Evolutionary conservation across 495 filamentous ascomycete genomes (phyloP).

Genomic region (Aspergillus homomorphus): DNA sequence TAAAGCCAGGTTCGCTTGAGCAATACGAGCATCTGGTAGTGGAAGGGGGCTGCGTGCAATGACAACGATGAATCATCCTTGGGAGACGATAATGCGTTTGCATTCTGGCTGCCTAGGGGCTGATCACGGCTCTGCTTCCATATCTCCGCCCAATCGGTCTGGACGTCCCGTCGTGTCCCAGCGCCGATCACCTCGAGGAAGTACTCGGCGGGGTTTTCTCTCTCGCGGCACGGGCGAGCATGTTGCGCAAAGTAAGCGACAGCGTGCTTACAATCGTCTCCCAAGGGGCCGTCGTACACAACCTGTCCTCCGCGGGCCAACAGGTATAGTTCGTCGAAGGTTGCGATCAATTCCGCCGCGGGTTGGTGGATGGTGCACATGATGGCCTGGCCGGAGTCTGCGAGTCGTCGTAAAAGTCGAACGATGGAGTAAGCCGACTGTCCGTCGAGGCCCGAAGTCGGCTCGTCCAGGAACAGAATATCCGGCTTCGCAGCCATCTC

Average conservation of each 20-base stretch:
- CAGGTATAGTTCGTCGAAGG: slow-evolving; percentile 55
- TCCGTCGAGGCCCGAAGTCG: slow-evolving; percentile 65
- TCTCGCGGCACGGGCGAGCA: slow-evolving; percentile 33
- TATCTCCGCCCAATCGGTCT: slow-evolving; percentile 50
- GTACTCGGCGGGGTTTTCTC: slow-evolving; percentile 63
- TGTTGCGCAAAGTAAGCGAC: slow-evolving; percentile 49
- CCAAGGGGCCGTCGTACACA: slow-evolving; percentile 56
- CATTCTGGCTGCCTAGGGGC: neutral
- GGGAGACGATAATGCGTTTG: neutral
- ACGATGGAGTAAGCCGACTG: slow-evolving; percentile 66
- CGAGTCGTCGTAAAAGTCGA: slow-evolving; percentile 62
- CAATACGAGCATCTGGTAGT: slow-evolving; percentile 7
- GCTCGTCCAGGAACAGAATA: slow-evolving; percentile 63
- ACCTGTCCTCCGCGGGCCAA: slow-evolving; percentile 50
- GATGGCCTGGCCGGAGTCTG: slow-evolving; percentile 53
- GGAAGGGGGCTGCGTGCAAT: slow-evolving; percentile 12
- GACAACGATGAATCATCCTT: neutral
- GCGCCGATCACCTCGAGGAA: slow-evolving; percentile 61
- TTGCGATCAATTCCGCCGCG: slow-evolving; percentile 41
- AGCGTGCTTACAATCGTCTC: slow-evolving; percentile 40
- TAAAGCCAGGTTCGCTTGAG: slow-evolving; percentile 8
- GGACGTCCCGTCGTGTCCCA: slow-evolving; percentile 27
- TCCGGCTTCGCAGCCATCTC: slow-evolving; percentile 71
- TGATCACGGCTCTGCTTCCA: slow-evolving; percentile 37
- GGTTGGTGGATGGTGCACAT: slow-evolving; percentile 66